Evolutionary conservation across 2,329 filamentous ascomycete species (phyloP), one percentile per base, ranked within the genome.

Genomic region (Aspergillus sp.): DNA sequence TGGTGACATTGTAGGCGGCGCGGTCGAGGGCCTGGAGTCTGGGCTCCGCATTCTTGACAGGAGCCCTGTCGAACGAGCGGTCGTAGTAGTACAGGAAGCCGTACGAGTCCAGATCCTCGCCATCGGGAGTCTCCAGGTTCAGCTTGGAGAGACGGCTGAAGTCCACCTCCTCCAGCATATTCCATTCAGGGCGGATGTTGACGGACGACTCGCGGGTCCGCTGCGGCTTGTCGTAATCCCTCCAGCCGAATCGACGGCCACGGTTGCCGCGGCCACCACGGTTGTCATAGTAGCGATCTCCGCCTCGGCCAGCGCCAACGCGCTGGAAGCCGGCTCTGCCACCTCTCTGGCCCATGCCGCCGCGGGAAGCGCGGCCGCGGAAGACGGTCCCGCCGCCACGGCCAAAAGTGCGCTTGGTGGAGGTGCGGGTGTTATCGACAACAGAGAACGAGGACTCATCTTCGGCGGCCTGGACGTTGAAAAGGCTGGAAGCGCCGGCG

Each of bases 21-120:
- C 91, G 85, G 62, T 98, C 91, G 48, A 96, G 73, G 35, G 88
- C 78, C 43, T 80, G 81, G 52, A 96, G 77, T 66, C 86, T 91
- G 61, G 80, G 80, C 72, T 95, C 85, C 17, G 82, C 75, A 37
- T 80, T 80, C 73, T 93, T 93, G 57, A 93, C 86, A 15, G 86
- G 82, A 47, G 81, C 76, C 74, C 94, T 94, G 68, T 98, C 91
- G 69, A 83, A 95, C 39, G 79, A 78, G 51, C 89, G 84, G 68
- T 98, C 91, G 66, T 98, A 98, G 75, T 91, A 86, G 78, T 96
- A 89, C 35, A 98, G 74, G 79, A 96, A 98, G 45, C 91, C 91
- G 61, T 95, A 96, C 63, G 77, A 80, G 49, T 94, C 89, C 41
- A 98, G 67, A 55, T 98, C 91, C 67, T 98, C 91, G 54, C 91